Conservation (phyloP, 2,329 filamentous ascomycete species). For the Fusarium sambucinum region DNA sequence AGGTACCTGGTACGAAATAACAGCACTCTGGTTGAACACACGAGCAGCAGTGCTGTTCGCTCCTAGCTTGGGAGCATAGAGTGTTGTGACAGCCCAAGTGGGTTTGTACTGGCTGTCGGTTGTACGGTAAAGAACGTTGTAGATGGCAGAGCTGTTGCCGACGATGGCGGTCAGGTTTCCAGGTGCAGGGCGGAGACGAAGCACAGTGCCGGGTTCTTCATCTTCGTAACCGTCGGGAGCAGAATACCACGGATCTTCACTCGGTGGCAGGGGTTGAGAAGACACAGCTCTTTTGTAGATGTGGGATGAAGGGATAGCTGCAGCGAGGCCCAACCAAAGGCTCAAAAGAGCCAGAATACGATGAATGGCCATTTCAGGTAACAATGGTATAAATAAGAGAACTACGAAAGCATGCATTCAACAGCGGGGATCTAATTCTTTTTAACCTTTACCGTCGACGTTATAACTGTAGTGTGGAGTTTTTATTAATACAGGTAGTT, state of each 20-base stretch:
- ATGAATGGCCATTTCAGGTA: conserved; percentile 29
- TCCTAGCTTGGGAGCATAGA: conserved; percentile 38
- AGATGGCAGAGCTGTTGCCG: conserved; percentile 37
- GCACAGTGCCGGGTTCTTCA: conserved; percentile 38
- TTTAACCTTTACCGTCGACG: neutral
- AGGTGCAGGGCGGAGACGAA: conserved; percentile 41
- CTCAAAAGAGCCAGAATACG: conserved; percentile 26
- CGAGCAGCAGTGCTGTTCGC: conserved; percentile 22
- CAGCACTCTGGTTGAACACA: conserved; percentile 31
- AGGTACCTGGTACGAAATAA: conserved; percentile 42
- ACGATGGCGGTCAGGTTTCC: conserved; percentile 41
- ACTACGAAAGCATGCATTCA: neutral
- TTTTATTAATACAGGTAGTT: neutral
- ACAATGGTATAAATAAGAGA: neutral
- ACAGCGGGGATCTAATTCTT: neutral
- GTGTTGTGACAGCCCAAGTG: conserved; percentile 43
- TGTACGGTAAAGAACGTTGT: conserved; percentile 45
- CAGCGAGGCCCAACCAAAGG: conserved; percentile 33
- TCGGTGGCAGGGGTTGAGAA: conserved; percentile 31
- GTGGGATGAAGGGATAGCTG: conserved; percentile 3
- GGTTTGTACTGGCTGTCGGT: conserved; percentile 45
- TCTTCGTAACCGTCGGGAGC: conserved; percentile 39
- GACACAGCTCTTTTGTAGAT: conserved; percentile 17
- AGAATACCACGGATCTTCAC: conserved; percentile 45
- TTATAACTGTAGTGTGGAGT: neutral